Base-by-base conservation (phyloP, 2,329 filamentous ascomycete genomes). In the Colletotrichum abscissum region DNA sequence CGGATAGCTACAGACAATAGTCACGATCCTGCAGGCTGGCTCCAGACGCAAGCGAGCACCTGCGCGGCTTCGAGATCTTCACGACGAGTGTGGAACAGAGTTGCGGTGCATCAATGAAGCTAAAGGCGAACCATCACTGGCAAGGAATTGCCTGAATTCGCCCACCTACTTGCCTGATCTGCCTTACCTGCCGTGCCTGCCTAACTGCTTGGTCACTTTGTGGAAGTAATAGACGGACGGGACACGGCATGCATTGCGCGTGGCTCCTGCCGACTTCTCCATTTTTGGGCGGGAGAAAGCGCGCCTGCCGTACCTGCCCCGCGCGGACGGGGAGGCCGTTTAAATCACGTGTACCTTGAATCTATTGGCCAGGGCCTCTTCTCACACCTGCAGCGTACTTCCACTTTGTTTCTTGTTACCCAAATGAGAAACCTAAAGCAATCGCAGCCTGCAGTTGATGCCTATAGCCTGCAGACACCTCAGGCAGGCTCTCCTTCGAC, bases 1-100 rank as follows among this genome's bases (percentile, higher is more conserved):
- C 79, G 14, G 38, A 65, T 8, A 77, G 65, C 24, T 79, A 78
- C 19, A 77, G 75, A 75, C 0, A 67, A 63, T 1, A 79, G 79
- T 49, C 26, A 57, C 35, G 58, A 63, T 63, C 33, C 42, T 19
- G 49, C 16, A 9, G 33, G 33, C 46, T 12, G 56, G 26, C 35
- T 63, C 52, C 52, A 54, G 24, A 42, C 5, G 7, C 49, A 42
- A 16, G 55, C 46, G 24, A 16, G 55, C 55, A n/a, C 30, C 62
- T 1, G 63, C 30, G 28, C 54, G 30, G 26, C 8, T 70, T 68
- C 59, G 58, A 72, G 55, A 24, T 70, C 33, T 46, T 55, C 11
- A 60, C 11, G 12, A 42, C 14, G 55, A 60, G 24, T 9, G 28
- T 7, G 35, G 52, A 16, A 52, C 49, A 42, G 24, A 52, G 38